Evolutionary conservation across 768 basidiomycete genomes (phyloP), one percentile per base, ranked within the genome.

Genomic region (Rhodotorula kratochvilovae): DNA sequence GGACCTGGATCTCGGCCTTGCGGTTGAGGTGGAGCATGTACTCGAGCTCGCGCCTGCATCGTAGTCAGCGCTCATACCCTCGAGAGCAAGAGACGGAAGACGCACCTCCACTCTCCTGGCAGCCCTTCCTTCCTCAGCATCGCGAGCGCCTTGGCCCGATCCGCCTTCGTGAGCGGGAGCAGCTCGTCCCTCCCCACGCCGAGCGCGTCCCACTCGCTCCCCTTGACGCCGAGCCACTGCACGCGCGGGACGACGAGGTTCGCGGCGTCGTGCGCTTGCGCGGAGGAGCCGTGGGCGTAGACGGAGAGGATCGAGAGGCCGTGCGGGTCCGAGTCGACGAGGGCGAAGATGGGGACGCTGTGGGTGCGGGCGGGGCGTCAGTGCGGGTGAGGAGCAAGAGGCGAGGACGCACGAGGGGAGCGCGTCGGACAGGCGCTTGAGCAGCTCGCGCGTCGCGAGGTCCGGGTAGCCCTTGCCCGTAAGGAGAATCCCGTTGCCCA

Each of bases 401-500:
- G 25, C n/a, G 23, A 48, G 36, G 36, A 48, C 62, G 23, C 19
- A 68, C 63, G 35, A 27, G 4, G 89, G 88, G 29, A 92, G 84
- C 45, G 85, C 84, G 50, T 87, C 84, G 2, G 89, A 85, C 5
- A 98, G 83, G 0, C 85, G 86, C 67, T 87, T 87, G 56, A 94
- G 85, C 13, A 98, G 84, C 73, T 94, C 88, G 13, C 92, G 85
- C 1, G 96, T 95, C 5, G 92, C 89, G 8, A 96, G 81, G 78
- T 99, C 96, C 0, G 96, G 96, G 80, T 95, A 98, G 5, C 96
- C 96, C 79, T 96, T 98, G 0, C 96, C 96, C 16, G 78, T 78
- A 42, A 79, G 43, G 21, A 80, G 42, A 23, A 80, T 53, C 1
- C 77, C 76, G 2, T 61, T n/a, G 13, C 61, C 72, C 2, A 51